Base-by-base conservation (phyloP, 1,139 yeast species). In the Geotrichum cucujoidarum region DNA sequence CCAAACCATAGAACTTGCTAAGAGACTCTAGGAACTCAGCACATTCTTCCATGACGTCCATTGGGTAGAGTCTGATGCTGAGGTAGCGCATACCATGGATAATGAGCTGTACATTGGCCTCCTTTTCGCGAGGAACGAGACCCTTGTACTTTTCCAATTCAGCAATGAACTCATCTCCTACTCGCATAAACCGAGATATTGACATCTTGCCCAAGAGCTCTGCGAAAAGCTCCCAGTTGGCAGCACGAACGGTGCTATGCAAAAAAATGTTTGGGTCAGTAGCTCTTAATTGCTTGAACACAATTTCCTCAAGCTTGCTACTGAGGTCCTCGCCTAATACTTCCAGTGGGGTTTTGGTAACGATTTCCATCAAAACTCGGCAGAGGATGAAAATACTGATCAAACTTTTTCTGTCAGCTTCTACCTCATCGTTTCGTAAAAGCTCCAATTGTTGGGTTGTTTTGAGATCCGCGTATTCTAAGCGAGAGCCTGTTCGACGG, bases 211-310 rank as follows among this genome's bases (percentile, higher is more conserved):
- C 98, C 37, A 94, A 69, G 4, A 94, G 70, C 55, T 87, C 89
- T 0, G 97, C 95, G 65, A 94, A 83, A 31, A 90, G 73, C 60
- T 85, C 85, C 98, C 98, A 92, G 62, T 92, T 94, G 0, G 96
- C 90, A 1, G 94, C 80, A 50, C 95, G 77, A 3, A 89, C 84
- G 25, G 82, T 71, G 32, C 92, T 83, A 3, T 83, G 76, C 1
- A 80, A 70, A 14, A 84, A 75, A 13, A 77, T 61, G 34, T 75
- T 72, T 0, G 97, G 95, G 60, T 92, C 97, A 0, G 95, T 88
- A 1, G 90, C 80, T 57, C 86, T 80, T 50, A 94, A 70, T 64
- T 94, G 97, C 17, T 88, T 83, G 68, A 89, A 94, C 30, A 92
- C 95, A 50, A 90, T 90, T 58, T 92, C 97, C 63, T 92, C 97